Conservation (phyloP, 176 grass and related monocot genomes). For the Oryza meyeriana region DNA sequence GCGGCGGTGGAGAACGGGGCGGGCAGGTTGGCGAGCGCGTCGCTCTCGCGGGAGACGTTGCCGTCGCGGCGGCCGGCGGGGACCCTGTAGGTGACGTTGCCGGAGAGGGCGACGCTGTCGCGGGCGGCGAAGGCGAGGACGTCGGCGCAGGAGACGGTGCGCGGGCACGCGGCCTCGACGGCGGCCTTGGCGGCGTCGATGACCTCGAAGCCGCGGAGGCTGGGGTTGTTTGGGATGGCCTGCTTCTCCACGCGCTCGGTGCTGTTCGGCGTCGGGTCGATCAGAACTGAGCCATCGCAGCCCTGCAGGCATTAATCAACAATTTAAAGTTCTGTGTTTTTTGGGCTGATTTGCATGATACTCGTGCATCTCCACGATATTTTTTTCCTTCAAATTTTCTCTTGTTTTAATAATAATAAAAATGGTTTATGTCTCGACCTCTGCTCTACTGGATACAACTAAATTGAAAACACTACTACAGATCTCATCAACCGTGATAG, state of each 20-base stretch:
- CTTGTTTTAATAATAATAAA: no score
- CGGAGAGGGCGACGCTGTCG: constrained; percentile 40
- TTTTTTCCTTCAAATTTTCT: no score
- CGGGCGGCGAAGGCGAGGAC: constrained; percentile 61
- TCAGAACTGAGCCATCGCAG: constrained; percentile 72
- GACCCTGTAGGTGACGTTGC: constrained; percentile 39
- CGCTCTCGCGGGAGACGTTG: background rate
- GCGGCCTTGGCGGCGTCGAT: constrained; percentile 58
- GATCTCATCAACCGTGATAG: no score
- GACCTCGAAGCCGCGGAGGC: constrained; percentile 61
- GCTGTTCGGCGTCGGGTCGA: constrained; percentile 52
- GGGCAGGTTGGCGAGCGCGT: constrained; percentile 45
- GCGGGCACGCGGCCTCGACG: constrained; percentile 47
- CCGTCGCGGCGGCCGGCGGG: constrained; percentile 54
- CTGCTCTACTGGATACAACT: no score
- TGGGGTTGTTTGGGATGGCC: constrained; percentile 41
- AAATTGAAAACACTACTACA: no score
- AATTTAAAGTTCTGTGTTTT: background rate
- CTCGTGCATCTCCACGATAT: no score
- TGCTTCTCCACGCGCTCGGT: constrained; percentile 49
- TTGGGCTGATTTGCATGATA: no score
- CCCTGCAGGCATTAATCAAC: constrained; percentile 26
- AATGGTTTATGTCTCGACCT: no score
- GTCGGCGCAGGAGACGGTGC: constrained; percentile 53
- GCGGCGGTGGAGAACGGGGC: constrained; percentile 21